Evolutionary conservation across 768 basidiomycete species (phyloP).

Genomic region (Amanita rubescens): DNA sequence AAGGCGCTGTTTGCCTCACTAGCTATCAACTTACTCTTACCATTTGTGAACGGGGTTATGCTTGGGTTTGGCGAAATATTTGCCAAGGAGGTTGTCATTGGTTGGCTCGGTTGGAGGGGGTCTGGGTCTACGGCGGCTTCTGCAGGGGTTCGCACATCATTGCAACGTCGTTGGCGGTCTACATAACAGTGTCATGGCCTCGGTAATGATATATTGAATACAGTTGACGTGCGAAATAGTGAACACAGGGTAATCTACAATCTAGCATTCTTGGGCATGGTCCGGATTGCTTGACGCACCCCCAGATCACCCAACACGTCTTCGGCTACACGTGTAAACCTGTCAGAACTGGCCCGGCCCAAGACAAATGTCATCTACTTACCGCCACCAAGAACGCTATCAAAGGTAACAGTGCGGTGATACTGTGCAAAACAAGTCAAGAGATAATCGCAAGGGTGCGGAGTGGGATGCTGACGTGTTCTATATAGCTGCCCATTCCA

Average conservation of each 20-base stretch:
- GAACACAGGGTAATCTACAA: constrained; percentile 31
- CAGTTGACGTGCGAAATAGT: constrained; percentile 1
- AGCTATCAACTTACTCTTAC: constrained; percentile 78
- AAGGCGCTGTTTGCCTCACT: constrained; percentile 66
- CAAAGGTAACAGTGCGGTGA: constrained; percentile 60
- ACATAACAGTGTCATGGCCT: neutral
- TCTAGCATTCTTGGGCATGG: constrained; percentile 64
- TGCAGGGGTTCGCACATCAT: constrained; percentile 24
- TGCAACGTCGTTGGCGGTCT: constrained; percentile 3
- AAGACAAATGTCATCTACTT: constrained; percentile 5
- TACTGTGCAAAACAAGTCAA: constrained; percentile 32
- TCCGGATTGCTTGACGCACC: constrained; percentile 70
- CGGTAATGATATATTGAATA: neutral
- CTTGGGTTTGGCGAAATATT: constrained; percentile 95
- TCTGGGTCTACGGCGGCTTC: constrained; percentile 32
- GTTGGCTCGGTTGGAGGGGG: constrained; percentile 42
- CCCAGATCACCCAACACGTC: constrained; percentile 79
- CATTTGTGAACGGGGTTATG: constrained; percentile 94
- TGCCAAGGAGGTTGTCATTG: constrained; percentile 67
- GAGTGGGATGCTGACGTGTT: constrained; percentile 38
- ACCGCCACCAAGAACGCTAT: constrained; percentile 66
- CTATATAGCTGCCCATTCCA: constrained; percentile 63
- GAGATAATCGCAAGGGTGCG: constrained; percentile 13
- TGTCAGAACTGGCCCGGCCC: neutral
- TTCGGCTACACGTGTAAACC: constrained; percentile 39